A percentile compares a stretch with the other conserved stretches of the same genome.
Evolutionary conservation across 441 rosid genomes (phyloP).

Genomic region (Erodium trifolium): DNA sequence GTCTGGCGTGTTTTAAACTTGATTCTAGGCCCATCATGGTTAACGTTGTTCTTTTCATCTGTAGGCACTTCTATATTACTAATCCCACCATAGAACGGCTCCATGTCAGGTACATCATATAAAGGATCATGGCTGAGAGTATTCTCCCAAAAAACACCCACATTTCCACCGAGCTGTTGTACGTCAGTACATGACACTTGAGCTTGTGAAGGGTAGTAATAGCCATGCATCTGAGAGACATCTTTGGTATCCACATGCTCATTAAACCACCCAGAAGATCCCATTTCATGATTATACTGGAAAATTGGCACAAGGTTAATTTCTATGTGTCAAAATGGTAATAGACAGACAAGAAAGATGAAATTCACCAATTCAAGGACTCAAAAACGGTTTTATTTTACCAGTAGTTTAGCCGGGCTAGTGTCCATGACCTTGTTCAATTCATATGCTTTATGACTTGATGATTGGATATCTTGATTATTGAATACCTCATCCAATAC

Average conservation of each 20-base stretch:
- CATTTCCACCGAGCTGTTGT: conserved; percentile 15
- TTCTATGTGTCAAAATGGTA: conserved; percentile 3
- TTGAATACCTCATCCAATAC: conserved; percentile 45
- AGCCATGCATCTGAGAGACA: conserved; percentile 27
- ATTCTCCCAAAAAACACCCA: conserved; percentile 18
- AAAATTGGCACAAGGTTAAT: conserved; percentile 18
- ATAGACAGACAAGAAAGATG: neutral
- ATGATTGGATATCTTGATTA: conserved; percentile 29
- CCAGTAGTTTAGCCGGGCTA: conserved; percentile 40
- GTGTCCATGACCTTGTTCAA: conserved; percentile 15
- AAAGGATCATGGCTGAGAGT: conserved; percentile 31
- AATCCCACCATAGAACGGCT: conserved; percentile 27
- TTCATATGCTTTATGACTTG: conserved; percentile 9
- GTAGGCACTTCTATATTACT: conserved; percentile 29
- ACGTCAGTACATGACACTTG: conserved; percentile 20
- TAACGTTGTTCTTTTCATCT: neutral
- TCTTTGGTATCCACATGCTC: conserved; percentile 28
- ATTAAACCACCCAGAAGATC: conserved; percentile 24
- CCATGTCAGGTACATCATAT: conserved; percentile 27
- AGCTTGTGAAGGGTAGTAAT: conserved; percentile 24
- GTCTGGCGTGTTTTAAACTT: conserved; percentile 18
- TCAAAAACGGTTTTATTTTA: conserved; percentile 19
- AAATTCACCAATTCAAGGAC: neutral
- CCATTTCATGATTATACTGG: conserved; percentile 25
- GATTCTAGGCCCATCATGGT: conserved; percentile 9